These are phyloP conservation scores for Gymnopilus dilepis DNA, from an alignment of 768 basidiomycete genomes.

Conservation along the genomic window DNA sequence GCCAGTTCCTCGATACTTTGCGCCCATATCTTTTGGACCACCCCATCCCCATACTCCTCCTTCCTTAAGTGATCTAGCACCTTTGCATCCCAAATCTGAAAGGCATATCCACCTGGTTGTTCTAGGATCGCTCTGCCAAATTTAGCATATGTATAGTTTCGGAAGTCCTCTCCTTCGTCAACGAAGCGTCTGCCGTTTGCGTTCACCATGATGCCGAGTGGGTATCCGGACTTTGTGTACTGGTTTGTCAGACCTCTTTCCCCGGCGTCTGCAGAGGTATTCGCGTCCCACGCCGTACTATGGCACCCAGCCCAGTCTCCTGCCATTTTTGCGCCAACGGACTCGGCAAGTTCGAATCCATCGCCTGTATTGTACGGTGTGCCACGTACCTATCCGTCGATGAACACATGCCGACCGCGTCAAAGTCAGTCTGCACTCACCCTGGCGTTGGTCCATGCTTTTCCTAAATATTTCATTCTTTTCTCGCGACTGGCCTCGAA, in stretches of 20 bases:
- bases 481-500: slow-evolving; percentile 63
- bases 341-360: slow-evolving; percentile 57
- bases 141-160: slow-evolving; percentile 76
- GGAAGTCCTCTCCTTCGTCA: slow-evolving; percentile 74
- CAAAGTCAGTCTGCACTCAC: slow-evolving; percentile 33
- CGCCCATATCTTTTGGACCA: slow-evolving; percentile 61
- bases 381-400: slow-evolving; percentile 57
- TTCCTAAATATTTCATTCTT: slow-evolving; percentile 60
- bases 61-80: slow-evolving; percentile 48
- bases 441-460: slow-evolving; percentile 60
- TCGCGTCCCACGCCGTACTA: slow-evolving; percentile 74
- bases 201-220: slow-evolving; percentile 74
- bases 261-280: slow-evolving; percentile 55
- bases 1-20: slow-evolving; percentile 55
- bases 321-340: slow-evolving; percentile 55
- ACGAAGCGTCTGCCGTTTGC: slow-evolving; percentile 62
- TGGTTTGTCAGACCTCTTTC: slow-evolving; percentile 68
- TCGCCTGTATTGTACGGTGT: slow-evolving; percentile 77
- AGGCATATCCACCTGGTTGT: slow-evolving; percentile 64
- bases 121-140: slow-evolving; percentile 64
- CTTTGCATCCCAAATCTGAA: slow-evolving; percentile 68
- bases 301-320: slow-evolving; percentile 79
- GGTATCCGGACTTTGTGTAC: slow-evolving; percentile 77
- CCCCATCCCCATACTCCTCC: slow-evolving; percentile 69
- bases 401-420: background rate